Percentiles rank a stretch among this genome's conserved stretches.
Conservation (phyloP, 106 monocot species). For the Platanthera guangdongensis region DNA sequence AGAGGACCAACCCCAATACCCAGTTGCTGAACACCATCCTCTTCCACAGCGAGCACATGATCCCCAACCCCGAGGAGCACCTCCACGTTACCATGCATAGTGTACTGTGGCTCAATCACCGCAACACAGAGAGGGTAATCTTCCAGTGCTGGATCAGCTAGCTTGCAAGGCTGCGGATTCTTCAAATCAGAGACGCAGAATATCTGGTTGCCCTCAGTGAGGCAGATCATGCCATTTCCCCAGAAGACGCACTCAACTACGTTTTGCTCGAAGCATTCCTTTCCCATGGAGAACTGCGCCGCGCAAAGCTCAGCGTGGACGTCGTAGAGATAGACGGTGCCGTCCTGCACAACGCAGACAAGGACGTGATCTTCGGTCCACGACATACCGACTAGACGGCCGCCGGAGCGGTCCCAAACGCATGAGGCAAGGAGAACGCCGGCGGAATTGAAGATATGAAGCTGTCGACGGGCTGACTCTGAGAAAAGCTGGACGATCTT, state of each 20-base stretch:
- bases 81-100: conserved; percentile 92
- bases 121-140: conserved; percentile 66
- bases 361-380: conserved; percentile 66
- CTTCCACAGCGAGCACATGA: conserved; percentile 66
- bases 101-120: conserved; percentile 83
- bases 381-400: conserved; percentile 73
- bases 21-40: conserved; percentile 67
- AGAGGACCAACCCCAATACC: conserved; percentile 62
- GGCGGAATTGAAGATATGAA: conserved; percentile 73
- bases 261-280: conserved; percentile 58
- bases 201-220: conserved; percentile 58
- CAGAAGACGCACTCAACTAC: conserved; percentile 76
- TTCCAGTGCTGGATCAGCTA: conserved; percentile 56
- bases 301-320: conserved; percentile 33
- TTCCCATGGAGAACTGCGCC: conserved; percentile 49
- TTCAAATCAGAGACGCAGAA: conserved; percentile 66
- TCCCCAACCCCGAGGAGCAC: conserved; percentile 67
- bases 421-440: conserved; percentile 59
- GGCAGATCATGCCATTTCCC: conserved; percentile 58
- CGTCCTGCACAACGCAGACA: conserved; percentile 64
- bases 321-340: conserved; percentile 62
- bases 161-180: conserved; percentile 47
- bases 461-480: conserved; percentile 85
- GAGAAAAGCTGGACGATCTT: conserved; percentile 88
- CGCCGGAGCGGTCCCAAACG: conserved; percentile 73